These are phyloP conservation scores for Myrica gale DNA, from an alignment of 306 rosid species.

Conservation along the genomic window DNA sequence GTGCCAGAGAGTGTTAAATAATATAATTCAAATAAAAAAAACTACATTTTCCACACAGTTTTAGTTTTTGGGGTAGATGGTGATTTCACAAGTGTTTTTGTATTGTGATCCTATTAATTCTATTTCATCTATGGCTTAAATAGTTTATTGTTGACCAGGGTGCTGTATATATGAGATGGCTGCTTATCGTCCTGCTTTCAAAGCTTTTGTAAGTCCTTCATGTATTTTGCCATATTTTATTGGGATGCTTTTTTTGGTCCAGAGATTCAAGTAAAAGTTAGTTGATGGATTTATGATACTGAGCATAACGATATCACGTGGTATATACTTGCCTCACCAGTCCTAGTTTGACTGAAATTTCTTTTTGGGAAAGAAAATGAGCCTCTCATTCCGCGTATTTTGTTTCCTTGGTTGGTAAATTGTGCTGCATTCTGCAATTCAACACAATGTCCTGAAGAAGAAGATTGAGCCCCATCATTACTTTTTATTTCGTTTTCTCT, in stretches of 20 bases:
- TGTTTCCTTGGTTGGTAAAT: background rate
- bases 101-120: conserved; percentile 1
- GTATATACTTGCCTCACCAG: background rate
- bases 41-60: no score
- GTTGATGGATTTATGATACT: no score
- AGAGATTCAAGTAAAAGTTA: conserved; percentile 8
- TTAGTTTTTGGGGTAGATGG: no score
- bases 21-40: no score
- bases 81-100: conserved; percentile 3
- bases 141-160: conserved; percentile 49
- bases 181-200: conserved; percentile 97
- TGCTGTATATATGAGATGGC: conserved; percentile 99
- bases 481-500: no score
- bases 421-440: background rate
- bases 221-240: conserved; percentile 7
- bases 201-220: conserved; percentile 84
- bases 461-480: no score
- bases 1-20: no score
- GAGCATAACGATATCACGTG: no score
- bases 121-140: conserved; percentile 36
- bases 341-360: background rate
- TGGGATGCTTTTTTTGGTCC: background rate
- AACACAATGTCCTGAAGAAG: background rate
- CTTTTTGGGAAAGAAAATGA: background rate
- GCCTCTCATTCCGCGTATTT: background rate